A percentile compares a stretch with the other conserved stretches of the same genome.
These are phyloP conservation scores for Podaxis pistillaris DNA, from an alignment of 768 basidiomycete species.

Conservation along the genomic window DNA sequence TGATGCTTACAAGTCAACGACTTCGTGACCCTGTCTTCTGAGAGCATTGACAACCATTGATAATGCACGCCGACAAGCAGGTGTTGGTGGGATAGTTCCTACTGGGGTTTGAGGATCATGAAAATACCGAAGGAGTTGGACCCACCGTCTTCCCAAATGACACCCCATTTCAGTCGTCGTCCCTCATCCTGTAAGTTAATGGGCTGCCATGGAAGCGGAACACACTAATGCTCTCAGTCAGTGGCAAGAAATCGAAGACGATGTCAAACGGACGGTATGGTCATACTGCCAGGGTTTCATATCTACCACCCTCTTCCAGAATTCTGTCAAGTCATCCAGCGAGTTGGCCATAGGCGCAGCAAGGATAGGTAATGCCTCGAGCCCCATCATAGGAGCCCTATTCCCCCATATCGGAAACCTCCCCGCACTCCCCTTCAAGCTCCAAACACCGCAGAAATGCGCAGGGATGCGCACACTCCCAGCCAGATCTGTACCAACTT, in stretches of 20 bases:
- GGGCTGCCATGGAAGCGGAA: slow-evolving; percentile 49
- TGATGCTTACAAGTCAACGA: slow-evolving; percentile 55
- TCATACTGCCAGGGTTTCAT: slow-evolving; percentile 72
- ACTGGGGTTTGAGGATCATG: slow-evolving; percentile 1
- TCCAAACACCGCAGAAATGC: slow-evolving; percentile 70
- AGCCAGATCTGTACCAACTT: slow-evolving; percentile 72
- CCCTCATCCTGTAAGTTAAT: slow-evolving; percentile 45
- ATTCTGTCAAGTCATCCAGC: slow-evolving; percentile 61
- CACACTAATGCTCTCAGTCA: slow-evolving; percentile 32
- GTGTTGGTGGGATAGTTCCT: slow-evolving; percentile 62
- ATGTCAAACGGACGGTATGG: slow-evolving; percentile 39
- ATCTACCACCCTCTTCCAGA: slow-evolving; percentile 60
- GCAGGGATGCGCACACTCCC: slow-evolving; percentile 74
- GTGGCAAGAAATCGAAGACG: slow-evolving; percentile 21
- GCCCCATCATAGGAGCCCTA: slow-evolving; percentile 44
- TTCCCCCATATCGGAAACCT: slow-evolving; percentile 57
- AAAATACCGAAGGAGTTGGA: not conserved
- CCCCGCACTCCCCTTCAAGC: slow-evolving; percentile 57
- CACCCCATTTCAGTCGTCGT: slow-evolving; percentile 57
- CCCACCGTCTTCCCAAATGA: slow-evolving; percentile 64
- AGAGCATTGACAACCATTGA: slow-evolving; percentile 50
- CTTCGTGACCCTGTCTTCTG: slow-evolving; percentile 58
- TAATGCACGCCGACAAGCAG: slow-evolving; percentile 61
- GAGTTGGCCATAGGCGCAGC: slow-evolving; percentile 61
- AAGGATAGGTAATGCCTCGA: slow-evolving; percentile 54